Base-by-base conservation (phyloP, 23 red algal genomes). In the Gracilaria gracilis region DNA sequence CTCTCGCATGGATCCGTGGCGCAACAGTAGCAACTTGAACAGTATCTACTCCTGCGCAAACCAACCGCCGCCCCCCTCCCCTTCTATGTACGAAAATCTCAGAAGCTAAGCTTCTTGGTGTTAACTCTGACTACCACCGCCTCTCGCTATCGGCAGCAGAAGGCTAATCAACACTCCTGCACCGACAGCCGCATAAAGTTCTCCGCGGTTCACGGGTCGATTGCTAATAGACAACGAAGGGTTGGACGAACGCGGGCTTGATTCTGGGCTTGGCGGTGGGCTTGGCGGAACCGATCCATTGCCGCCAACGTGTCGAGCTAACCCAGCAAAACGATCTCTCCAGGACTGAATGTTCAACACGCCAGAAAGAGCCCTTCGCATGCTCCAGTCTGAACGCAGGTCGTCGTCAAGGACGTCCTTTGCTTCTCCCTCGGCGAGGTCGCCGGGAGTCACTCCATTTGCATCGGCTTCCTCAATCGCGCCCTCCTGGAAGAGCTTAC, bases 121-220 rank as follows among this genome's bases (percentile, higher is more conserved):
- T 64, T 32, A 64, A 32, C 59, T 64, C 25, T 32, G 24, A 27
- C 59, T 19, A 9, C 25, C 64, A 7, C 72, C 81, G 81, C 59
- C 40, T 35, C 84, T 72, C 28, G 62, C 67, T 44, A 87, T 21
- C 49, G 84, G 84, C 20, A 87, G 29, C 66, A 87, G 54, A 31
- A 87, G 57, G 44, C 84, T 75, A 2, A 73, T 2, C 40, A 87
- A 34, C 20, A 87, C 49, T 0, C 84, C 84, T 7, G 84, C 84
- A 1, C 84, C 69, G 12, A 87, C 84, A 15, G 84, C 84, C 47
- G 84, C 84, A 37, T 87, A 87, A 28, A 87, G 29, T 40, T 87
- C 84, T 17, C 48, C 51, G 29, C 84, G 66, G 5, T 24, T 29
- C 31, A 42, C 84, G 16, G 50, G 36, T 4, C 42, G 42, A 0